Conservation (phyloP, 805 yeast genomes). For the Starmera dryadoides region DNA sequence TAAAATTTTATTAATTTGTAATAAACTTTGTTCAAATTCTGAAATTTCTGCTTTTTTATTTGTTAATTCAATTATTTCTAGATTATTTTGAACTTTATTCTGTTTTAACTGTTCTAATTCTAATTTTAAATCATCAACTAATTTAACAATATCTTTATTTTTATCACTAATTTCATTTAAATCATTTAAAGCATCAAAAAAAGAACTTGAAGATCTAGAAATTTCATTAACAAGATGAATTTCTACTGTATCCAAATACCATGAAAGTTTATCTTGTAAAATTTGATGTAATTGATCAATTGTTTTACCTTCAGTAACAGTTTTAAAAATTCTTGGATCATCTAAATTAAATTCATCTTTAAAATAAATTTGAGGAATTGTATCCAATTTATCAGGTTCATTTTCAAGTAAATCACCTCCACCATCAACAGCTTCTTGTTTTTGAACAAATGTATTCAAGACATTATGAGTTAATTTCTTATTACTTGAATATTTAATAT, state of each 20-base stretch:
- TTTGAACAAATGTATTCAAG: conserved; percentile 11
- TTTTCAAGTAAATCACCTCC: conserved; percentile 13
- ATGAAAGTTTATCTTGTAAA: conserved; percentile 72
- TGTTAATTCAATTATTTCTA: conserved; percentile 40
- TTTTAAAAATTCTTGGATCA: conserved; percentile 76
- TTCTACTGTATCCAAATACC: conserved; percentile 82
- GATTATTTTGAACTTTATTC: conserved; percentile 43
- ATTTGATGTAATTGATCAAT: conserved; percentile 44
- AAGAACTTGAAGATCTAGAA: conserved; percentile 75
- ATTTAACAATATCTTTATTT: conserved; percentile 42
- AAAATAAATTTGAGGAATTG: conserved; percentile 67
- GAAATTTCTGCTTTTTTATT: conserved; percentile 53
- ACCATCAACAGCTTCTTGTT: conserved; percentile 7
- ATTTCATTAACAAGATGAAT: conserved; percentile 74
- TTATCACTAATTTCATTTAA: conserved; percentile 54
- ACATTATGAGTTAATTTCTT: conserved; percentile 33
- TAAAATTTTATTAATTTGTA: conserved; percentile 38
- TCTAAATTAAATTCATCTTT: conserved; percentile 70
- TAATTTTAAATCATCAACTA: conserved; percentile 37
- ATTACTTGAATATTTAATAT: conserved; percentile 33
- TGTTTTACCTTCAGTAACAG: conserved; percentile 58
- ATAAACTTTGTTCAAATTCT: conserved; percentile 51
- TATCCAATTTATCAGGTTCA: conserved; percentile 21
- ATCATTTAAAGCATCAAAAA: conserved; percentile 79
- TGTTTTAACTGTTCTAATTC: conserved; percentile 40